Base-by-base conservation (phyloP, 306 rosid species). In the Acacia crassicarpa region DNA sequence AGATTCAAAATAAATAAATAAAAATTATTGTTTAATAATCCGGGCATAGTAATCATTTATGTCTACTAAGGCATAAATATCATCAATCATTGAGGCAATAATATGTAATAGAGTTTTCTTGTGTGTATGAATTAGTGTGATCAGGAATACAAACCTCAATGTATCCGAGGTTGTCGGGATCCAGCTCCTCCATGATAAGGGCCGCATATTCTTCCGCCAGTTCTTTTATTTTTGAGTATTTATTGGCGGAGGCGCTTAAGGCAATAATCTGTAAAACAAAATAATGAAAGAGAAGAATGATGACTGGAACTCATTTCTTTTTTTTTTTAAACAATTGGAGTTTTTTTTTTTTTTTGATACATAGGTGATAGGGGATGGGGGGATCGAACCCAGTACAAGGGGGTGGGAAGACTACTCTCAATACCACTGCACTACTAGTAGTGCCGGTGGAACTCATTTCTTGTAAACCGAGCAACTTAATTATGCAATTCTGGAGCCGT, bases 131-230 rank as follows among this genome's bases (percentile, higher is more conserved):
- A 27, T 32, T 65, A 2, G 15, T 65, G n/a, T 15, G 7, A 70
- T 6, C 8, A 49, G 56, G 14, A 84, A 66, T 13, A 70, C 1
- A 51, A 83, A 91, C 98, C 93, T 91, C 97, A 83, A 94, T 88
- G 72, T 84, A 88, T 74, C 97, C 98, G 35, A 90, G 85, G 82
- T 88, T 87, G 85, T 81, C 75, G n/a, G 91, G 97, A 48, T 94
- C 98, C 73, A 92, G 87, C 87, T 94, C 98, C 88, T 94, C 98
- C 91, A 91, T 94, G 83, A 94, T 94, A 58, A 94, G 79, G 7
- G 97, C 97, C 45, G 97, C 95, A 82, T 94, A 94, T 86, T 94
- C 97, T 75, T 93, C 94, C 3, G 94, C 92, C 32, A 86, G 94
- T 20, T 93, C 92, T 88, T 89, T 87, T 68, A 94, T 85, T 80